Conservation (phyloP, 148 eudicot genomes). For the Fallopia convolvulus region DNA sequence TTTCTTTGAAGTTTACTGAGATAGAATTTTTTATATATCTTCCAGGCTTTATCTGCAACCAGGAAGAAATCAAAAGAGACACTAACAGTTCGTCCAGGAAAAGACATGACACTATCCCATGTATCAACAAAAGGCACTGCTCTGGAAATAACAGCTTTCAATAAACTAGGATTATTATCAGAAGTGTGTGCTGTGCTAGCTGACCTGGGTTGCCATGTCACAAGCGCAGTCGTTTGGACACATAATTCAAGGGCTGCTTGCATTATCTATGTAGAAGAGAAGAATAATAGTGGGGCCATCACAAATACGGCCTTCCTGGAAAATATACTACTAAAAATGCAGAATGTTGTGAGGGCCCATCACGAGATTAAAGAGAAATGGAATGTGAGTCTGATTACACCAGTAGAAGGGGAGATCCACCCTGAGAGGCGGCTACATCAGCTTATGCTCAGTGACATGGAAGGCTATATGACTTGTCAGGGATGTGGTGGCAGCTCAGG, state of each 20-base stretch:
- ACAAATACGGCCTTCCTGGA: constrained; percentile 30
- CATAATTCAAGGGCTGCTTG: constrained; percentile 68
- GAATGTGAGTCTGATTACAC: constrained; percentile 36
- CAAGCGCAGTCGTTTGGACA: constrained; percentile 72
- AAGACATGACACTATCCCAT: background rate
- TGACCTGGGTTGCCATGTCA: constrained; percentile 59
- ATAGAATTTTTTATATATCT: background rate
- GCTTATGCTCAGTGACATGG: constrained; percentile 59
- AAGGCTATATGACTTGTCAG: constrained; percentile 35
- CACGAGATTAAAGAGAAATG: constrained; percentile 41
- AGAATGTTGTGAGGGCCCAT: constrained; percentile 59
- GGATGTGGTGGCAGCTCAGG: constrained; percentile 9
- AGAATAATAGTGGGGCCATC: constrained; percentile 25
- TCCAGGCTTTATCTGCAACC: constrained; percentile 40
- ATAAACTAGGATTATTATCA: constrained; percentile 72
- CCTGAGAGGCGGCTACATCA: constrained; percentile 90
- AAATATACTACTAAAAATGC: constrained; percentile 45
- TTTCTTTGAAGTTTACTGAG: background rate
- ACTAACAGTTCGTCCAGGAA: constrained; percentile 12
- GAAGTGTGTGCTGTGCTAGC: constrained; percentile 69
- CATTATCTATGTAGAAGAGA: constrained; percentile 58
- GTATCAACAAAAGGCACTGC: constrained; percentile 27
- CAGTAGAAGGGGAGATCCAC: constrained; percentile 35
- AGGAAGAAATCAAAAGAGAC: constrained; percentile 28
- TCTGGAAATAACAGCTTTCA: constrained; percentile 68